Evolutionary conservation across 345 rosid species (phyloP).

Genomic region (Laguncularia racemosa): DNA sequence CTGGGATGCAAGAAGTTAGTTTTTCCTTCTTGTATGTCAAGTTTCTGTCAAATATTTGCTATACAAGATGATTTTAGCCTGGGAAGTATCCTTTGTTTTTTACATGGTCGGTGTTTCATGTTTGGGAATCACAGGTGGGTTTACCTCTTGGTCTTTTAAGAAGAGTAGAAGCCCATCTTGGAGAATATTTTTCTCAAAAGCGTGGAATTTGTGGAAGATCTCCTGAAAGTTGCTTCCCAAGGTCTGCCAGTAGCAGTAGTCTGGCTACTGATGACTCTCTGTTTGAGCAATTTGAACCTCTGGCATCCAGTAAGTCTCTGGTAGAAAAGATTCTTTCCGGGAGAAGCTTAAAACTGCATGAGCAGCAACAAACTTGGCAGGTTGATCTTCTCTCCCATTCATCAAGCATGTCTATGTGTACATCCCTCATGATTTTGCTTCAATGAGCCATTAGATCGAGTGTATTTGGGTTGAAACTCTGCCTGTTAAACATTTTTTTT

Average conservation of each 20-base stretch:
- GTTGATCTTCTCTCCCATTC: conserved; percentile 25
- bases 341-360: conserved; percentile 54
- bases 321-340: conserved; percentile 43
- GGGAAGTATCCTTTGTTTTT: neutral
- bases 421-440: too few relatives aligned
- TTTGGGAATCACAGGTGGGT: conserved; percentile 39
- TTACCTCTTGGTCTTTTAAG: conserved; percentile 48
- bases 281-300: conserved; percentile 56
- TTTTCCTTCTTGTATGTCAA: too few relatives aligned
- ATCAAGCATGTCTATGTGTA: too few relatives aligned
- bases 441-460: too few relatives aligned
- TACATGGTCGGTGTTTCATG: conserved; percentile 8
- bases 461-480: too few relatives aligned
- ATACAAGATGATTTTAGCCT: too few relatives aligned
- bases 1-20: too few relatives aligned
- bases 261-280: conserved; percentile 57
- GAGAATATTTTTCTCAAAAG: conserved; percentile 48
- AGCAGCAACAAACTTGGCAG: conserved; percentile 75
- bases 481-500: too few relatives aligned
- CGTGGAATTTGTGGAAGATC: conserved; percentile 29
- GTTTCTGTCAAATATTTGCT: too few relatives aligned
- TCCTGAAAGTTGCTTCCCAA: conserved; percentile 38
- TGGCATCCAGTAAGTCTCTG: conserved; percentile 36
- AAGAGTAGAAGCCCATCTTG: conserved; percentile 57
- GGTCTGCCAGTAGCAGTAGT: conserved; percentile 57